These are phyloP conservation scores for Colletotrichum sp. DNA, from an alignment of 2,329 filamentous ascomycete genomes.

Conservation along the genomic window DNA sequence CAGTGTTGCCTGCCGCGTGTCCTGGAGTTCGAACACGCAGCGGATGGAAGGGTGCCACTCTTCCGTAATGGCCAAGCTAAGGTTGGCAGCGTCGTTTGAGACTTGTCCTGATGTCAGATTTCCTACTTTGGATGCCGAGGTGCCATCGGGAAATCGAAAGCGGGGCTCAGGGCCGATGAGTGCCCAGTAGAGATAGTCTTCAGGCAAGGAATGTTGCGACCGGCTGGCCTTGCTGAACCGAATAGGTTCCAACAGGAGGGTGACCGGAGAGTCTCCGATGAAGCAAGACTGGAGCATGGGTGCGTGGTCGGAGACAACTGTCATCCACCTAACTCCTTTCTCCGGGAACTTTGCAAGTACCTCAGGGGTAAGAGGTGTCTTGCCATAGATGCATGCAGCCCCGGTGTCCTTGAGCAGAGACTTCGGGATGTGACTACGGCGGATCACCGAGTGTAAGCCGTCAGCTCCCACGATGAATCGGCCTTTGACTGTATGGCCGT, in stretches of 20 bases:
- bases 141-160: not conserved
- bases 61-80: constrained; percentile 39
- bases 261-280: not conserved
- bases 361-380: not conserved
- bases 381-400: not conserved
- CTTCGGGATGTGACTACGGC: constrained; percentile 44
- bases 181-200: constrained; percentile 3
- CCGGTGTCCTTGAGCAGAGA: not conserved
- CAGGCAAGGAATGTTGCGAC: not conserved
- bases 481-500: constrained; percentile 64
- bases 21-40: constrained; percentile 64
- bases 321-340: not conserved
- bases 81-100: not conserved
- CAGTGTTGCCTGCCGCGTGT: constrained; percentile 62
- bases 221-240: not conserved
- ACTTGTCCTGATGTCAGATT: not conserved
- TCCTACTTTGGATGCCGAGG: not conserved
- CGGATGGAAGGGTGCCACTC: constrained; percentile 51
- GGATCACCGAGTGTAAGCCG: constrained; percentile 65
- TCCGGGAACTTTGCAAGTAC: not conserved
- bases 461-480: constrained; percentile 66
- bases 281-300: not conserved
- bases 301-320: not conserved
- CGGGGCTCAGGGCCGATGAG: not conserved
- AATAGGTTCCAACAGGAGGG: not conserved